Percentiles rank a stretch among this genome's conserved stretches.
phyloP scores from a whole-genome alignment of 169 alveolate species.

The Plasmodium coatneyi region DNA sequence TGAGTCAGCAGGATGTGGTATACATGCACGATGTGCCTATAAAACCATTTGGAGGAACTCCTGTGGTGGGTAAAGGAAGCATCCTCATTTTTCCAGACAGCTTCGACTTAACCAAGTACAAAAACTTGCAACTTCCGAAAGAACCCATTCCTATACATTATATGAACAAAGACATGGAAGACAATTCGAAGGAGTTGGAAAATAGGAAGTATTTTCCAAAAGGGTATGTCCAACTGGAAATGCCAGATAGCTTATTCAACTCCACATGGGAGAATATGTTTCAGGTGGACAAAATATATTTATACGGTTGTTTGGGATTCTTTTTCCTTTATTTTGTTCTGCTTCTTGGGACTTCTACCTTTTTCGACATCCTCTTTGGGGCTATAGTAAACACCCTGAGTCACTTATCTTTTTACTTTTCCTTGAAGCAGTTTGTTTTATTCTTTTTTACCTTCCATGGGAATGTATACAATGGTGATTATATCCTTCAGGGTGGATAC shows the following conservation, averaged over 20 bases:
- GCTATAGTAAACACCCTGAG: conserved; percentile 37
- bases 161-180: conserved; percentile 40
- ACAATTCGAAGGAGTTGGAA: not conserved
- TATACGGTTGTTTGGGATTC: conserved; percentile 28
- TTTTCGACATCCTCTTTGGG: conserved; percentile 40
- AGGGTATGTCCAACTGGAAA: conserved; percentile 24
- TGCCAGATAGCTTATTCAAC: conserved; percentile 21
- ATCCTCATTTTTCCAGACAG: not conserved
- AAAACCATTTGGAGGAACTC: not conserved
- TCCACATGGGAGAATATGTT: conserved; percentile 33
- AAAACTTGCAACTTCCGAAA: conserved; percentile 7
- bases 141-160: conserved; percentile 19
- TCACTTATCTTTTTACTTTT: conserved; percentile 53
- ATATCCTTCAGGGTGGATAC: not conserved
- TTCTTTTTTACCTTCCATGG: conserved; percentile 60
- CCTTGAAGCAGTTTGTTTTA: conserved; percentile 50
- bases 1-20: not conserved
- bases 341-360: conserved; percentile 39
- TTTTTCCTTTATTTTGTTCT: conserved; percentile 31
- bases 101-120: conserved; percentile 13
- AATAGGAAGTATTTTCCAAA: not conserved
- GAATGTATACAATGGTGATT: conserved; percentile 46
- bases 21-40: conserved; percentile 25
- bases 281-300: conserved; percentile 18
- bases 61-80: not conserved